Conservation (phyloP, 2,329 filamentous ascomycete species). For the Colletotrichum chlorophyti region DNA sequence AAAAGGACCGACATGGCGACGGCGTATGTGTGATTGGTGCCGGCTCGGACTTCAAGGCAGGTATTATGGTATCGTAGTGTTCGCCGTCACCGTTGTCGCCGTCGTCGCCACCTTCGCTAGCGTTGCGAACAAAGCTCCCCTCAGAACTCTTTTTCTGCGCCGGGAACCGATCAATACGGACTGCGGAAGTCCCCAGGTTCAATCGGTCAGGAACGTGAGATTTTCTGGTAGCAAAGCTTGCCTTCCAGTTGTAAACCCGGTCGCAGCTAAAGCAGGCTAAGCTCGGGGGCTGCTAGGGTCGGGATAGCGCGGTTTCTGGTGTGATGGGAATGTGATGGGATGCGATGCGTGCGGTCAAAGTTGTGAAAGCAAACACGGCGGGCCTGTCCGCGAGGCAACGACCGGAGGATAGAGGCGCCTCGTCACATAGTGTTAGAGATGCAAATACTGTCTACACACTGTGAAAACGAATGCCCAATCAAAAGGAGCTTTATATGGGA, state of each 20-base stretch:
- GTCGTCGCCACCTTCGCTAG: neutral
- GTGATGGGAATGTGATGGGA: no score
- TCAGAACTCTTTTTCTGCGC: neutral
- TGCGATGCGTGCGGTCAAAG: slow-evolving; percentile 9
- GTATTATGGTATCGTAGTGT: no score
- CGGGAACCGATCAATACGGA: slow-evolving; percentile 1
- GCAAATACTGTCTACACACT: neutral
- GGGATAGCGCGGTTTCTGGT: no score
- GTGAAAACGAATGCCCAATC: neutral
- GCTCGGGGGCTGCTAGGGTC: neutral
- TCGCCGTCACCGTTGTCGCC: neutral
- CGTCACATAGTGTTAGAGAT: slow-evolving; percentile 16
- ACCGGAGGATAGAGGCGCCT: neutral
- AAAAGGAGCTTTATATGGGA: neutral
- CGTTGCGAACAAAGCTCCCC: neutral
- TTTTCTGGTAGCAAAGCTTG: neutral
- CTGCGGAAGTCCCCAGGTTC: neutral
- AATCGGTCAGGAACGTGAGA: neutral
- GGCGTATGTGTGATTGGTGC: neutral
- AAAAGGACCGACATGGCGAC: slow-evolving; percentile 84
- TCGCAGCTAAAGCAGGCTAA: neutral
- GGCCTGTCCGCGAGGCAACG: slow-evolving; percentile 2
- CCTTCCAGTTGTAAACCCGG: neutral
- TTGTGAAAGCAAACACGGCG: neutral
- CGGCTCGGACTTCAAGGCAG: no score